phyloP scores from a whole-genome alignment of 768 basidiomycete species.

The Kwoniella sp. region DNA sequence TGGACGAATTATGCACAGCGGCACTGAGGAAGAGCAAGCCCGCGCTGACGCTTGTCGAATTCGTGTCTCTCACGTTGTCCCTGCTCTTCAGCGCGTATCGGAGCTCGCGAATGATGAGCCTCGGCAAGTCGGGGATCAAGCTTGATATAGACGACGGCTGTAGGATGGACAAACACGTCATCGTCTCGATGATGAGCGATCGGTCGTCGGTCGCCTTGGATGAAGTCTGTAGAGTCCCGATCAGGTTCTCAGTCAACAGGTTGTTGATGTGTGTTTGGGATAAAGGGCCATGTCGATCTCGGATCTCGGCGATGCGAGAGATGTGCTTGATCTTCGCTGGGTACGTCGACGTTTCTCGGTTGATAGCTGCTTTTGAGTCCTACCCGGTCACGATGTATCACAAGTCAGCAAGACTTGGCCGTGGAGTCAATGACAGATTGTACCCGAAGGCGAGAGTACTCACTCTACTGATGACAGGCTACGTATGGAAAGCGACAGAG shows the following conservation, averaged over 20 bases:
- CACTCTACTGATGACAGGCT: conserved; percentile 50
- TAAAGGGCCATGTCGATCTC: conserved; percentile 36
- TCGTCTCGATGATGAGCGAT: conserved; percentile 33
- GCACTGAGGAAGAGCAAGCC: conserved; percentile 28
- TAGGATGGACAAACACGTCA: conserved; percentile 39
- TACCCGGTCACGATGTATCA: conserved; percentile 9
- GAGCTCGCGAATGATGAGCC: conserved; percentile 35
- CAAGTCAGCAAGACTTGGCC: background rate
- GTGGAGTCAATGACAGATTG: background rate
- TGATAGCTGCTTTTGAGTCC: conserved; percentile 51
- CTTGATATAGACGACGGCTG: conserved; percentile 28
- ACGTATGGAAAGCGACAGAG: background rate
- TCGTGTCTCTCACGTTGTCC: conserved; percentile 24
- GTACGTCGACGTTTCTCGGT: conserved; percentile 39
- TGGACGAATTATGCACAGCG: conserved; percentile 21
- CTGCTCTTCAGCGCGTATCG: conserved; percentile 23
- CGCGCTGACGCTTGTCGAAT: conserved; percentile 26
- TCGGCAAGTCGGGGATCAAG: conserved; percentile 37
- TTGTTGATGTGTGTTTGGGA: conserved; percentile 32
- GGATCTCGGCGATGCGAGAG: conserved; percentile 36
- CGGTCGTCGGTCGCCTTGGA: conserved; percentile 32
- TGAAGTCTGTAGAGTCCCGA: conserved; percentile 17
- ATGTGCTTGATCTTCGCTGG: conserved; percentile 28
- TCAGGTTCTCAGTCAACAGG: conserved; percentile 40
- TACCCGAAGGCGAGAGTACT: too few species aligned